phyloP scores from a whole-genome alignment of 2,329 filamentous ascomycete genomes.

The Alternaria ethzedia region DNA sequence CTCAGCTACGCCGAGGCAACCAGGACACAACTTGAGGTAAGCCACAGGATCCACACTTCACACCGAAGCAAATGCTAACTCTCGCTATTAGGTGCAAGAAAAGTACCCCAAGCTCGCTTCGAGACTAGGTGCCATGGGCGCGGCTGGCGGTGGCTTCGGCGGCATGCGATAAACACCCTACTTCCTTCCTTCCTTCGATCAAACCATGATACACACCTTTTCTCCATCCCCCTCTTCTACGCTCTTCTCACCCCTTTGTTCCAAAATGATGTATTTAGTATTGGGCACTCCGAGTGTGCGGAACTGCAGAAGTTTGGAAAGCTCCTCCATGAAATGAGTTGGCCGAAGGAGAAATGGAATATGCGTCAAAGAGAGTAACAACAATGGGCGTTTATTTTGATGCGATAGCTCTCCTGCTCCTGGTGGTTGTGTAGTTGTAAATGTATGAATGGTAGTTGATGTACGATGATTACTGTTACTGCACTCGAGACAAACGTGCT shows the following conservation, averaged over 20 bases:
- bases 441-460: conserved; percentile 3
- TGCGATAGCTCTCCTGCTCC: not conserved
- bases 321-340: not conserved
- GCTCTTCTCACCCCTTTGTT: conserved; percentile 2
- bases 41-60: not conserved
- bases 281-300: not conserved
- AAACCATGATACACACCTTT: not conserved
- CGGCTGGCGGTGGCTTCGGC: conserved; percentile 33
- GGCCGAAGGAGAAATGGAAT: not conserved
- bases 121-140: conserved; percentile 56
- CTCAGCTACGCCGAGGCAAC: conserved; percentile 97
- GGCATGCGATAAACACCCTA: conserved; percentile 39
- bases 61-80: not conserved
- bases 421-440: not conserved
- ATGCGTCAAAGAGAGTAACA: not conserved
- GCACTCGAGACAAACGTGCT: not conserved
- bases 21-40: conserved; percentile 82
- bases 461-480: not conserved
- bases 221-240: not conserved
- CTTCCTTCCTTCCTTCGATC: not conserved
- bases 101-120: conserved; percentile 60
- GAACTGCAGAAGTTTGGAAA: not conserved
- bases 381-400: not conserved
- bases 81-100: conserved; percentile 53
- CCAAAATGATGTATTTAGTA: conserved; percentile 12